Evolutionary conservation across 1,139 yeast species (phyloP), one percentile per base, ranked within the genome.

Genomic region (Saccharomycopsis phalli): DNA sequence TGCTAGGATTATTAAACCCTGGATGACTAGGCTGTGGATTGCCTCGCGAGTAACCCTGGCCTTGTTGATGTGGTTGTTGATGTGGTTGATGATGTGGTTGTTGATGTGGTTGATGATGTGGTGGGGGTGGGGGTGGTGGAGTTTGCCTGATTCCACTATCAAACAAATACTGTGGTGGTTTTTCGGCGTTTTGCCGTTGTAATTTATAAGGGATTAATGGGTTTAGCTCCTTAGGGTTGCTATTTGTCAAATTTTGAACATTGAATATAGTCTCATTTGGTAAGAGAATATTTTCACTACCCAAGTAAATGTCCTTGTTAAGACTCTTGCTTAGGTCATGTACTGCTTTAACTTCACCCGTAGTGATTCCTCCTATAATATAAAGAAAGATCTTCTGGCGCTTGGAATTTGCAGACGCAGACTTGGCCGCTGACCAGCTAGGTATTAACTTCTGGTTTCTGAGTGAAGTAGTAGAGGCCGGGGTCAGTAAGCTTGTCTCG

Each of bases 341-440:
- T 11, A 81, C 77, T 4, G 86, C 70, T 45, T 93, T 71, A 33
- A 82, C 63, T 57, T 93, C 99, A 3, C 88, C 73, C 49, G 81
- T 76, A 0, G 97, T 86, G 31, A 83, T 62, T 8, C 98, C 98
- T 18, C 99, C 99, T 1, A 93, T 82, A 30, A 87, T 73, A 55
- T 77, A 91, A 46, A 87, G 76, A 51, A 88, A 74, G 6, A 88
- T 68, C 36, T 91, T 63, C 53, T 83, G 94, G 49, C 74, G 58
- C 34, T 63, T 57, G 3, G 60, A 57, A 19, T 76, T 66, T 11
- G 71, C 30, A 11, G 44, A 21, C 4, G 29, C n/a, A 22, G 32
- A 27, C 21, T 13, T 31, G 10, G 34, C 7, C 10, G 39, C 23
- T 7, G 30, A 17, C 94, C 95, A 84, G 1, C 80, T 75, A 0